Base-by-base conservation (phyloP, 768 basidiomycete genomes). In the Boletus barrowsii region DNA sequence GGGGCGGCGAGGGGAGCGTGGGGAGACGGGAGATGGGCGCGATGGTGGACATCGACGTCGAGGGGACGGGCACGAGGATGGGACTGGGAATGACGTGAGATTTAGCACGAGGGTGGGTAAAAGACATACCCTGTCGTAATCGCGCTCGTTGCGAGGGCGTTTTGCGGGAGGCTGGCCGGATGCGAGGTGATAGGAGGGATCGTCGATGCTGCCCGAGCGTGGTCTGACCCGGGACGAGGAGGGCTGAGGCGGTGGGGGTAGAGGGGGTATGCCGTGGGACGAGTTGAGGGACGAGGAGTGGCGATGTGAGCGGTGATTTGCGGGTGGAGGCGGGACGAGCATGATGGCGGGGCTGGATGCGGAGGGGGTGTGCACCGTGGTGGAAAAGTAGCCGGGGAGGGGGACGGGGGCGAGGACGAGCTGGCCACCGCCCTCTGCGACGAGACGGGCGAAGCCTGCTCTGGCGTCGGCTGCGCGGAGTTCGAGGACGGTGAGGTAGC, bases 81-180 rank as follows among this genome's bases (percentile, higher is more conserved):
- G 18, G 57, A 40, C 67, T 68, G 56, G 40, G 41, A 7, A 40
- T 0, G 44, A 36, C 18, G 55, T 61, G 13, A 58, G 59, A 62
- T 58, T 26, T 51, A 47, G 18, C 2, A 32, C 1, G 2, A 8
- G 37, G 0, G 36, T 0, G 32, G 41, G 15, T 1, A 4, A 0
- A 3, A 4, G 1, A 63, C 62, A 4, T 35, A 58, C 62, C 55
- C 55, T 63, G 46, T 70, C 65, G 42, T 71, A 66, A 41, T 73
- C 73, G 53, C 72, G 74, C 13, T 74, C 78, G 37, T 61, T 64
- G 33, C 81, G 73, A 0, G 72, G 56, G 32, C 78, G 76, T 66
- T 86, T 86, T 30, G 69, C 40, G 7, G 84, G 83, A 0, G 81
- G 82, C 30, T 77, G 76, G 0, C 65, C 72, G 11, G 72, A 64